Conservation (phyloP, 805 yeast species). For the Candida silvicultrix region DNA sequence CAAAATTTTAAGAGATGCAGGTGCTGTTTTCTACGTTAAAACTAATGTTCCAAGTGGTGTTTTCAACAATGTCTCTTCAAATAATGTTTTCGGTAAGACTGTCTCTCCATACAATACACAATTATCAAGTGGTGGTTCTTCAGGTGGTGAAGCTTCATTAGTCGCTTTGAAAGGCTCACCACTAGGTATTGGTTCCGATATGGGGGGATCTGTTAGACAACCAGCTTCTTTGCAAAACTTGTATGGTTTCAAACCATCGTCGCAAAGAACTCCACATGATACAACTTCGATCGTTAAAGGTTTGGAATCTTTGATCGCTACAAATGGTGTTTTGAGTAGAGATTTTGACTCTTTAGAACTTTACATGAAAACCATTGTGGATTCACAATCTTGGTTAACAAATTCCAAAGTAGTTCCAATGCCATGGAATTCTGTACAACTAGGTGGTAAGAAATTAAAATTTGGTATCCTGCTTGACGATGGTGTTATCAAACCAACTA, state of each 20-base stretch:
- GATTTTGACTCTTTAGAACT: slow-evolving; percentile 28
- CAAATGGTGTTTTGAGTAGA: slow-evolving; percentile 38
- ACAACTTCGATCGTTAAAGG: slow-evolving; percentile 31
- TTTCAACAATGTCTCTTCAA: slow-evolving; percentile 37
- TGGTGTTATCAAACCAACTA: slow-evolving; percentile 35
- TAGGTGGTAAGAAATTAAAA: slow-evolving; percentile 25
- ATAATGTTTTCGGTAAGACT: slow-evolving; percentile 38
- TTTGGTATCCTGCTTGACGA: slow-evolving; percentile 35
- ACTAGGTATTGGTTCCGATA: slow-evolving; percentile 45
- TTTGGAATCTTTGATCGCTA: slow-evolving; percentile 30
- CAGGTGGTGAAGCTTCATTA: slow-evolving; percentile 50
- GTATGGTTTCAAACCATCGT: slow-evolving; percentile 37
- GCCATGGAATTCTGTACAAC: slow-evolving; percentile 29
- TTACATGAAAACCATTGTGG: slow-evolving; percentile 22
- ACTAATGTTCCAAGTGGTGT: slow-evolving; percentile 45
- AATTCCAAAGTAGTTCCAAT: slow-evolving; percentile 33
- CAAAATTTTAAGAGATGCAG: slow-evolving; percentile 32
- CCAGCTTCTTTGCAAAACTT: slow-evolving; percentile 38
- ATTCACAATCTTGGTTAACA: slow-evolving; percentile 30
- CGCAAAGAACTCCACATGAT: slow-evolving; percentile 33
- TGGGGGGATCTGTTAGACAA: slow-evolving; percentile 43
- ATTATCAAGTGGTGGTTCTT: slow-evolving; percentile 41
- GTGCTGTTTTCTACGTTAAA: slow-evolving; percentile 50
- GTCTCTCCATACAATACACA: slow-evolving; percentile 34
- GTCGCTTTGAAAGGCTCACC: slow-evolving; percentile 31